Conservation (phyloP, 805 yeast genomes). For the Lipomyces sp. region DNA sequence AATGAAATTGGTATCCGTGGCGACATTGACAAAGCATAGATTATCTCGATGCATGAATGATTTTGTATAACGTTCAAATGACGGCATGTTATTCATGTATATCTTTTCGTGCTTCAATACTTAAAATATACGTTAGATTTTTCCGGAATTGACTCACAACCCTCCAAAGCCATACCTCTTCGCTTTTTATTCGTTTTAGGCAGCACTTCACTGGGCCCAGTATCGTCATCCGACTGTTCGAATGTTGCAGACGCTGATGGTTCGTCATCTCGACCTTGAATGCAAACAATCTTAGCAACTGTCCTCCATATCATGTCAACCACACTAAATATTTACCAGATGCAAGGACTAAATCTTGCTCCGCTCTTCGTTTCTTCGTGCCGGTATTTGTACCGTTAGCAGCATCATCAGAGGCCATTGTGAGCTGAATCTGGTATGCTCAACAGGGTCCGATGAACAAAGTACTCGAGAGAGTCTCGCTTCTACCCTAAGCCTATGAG, state of each 20-base stretch:
- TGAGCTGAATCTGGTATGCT: not conserved
- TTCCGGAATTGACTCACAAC: not conserved
- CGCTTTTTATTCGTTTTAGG: conserved; percentile 20
- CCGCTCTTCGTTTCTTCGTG: conserved; percentile 2
- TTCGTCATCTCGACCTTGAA: not conserved
- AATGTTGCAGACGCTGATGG: conserved; percentile 1
- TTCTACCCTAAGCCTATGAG: conserved; percentile 8
- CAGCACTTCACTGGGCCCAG: conserved; percentile 28
- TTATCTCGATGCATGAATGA: conserved; percentile 40
- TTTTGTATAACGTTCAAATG: conserved; percentile 37
- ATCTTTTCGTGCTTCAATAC: conserved; percentile 34
- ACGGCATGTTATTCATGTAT: conserved; percentile 34
- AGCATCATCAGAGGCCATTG: not conserved
- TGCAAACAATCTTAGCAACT: not conserved
- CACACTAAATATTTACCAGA: not conserved
- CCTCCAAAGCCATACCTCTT: conserved; percentile 15
- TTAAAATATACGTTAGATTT: not conserved
- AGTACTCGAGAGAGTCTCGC: not conserved
- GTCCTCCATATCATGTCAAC: not conserved
- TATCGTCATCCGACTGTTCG: conserved; percentile 21
- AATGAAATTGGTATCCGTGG: conserved; percentile 38
- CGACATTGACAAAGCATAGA: conserved; percentile 29
- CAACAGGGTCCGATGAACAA: no score
- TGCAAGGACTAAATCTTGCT: not conserved
- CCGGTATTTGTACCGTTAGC: not conserved